Conservation (phyloP, 2,329 filamentous ascomycete species). For the Microthyrium microscopicum region DNA sequence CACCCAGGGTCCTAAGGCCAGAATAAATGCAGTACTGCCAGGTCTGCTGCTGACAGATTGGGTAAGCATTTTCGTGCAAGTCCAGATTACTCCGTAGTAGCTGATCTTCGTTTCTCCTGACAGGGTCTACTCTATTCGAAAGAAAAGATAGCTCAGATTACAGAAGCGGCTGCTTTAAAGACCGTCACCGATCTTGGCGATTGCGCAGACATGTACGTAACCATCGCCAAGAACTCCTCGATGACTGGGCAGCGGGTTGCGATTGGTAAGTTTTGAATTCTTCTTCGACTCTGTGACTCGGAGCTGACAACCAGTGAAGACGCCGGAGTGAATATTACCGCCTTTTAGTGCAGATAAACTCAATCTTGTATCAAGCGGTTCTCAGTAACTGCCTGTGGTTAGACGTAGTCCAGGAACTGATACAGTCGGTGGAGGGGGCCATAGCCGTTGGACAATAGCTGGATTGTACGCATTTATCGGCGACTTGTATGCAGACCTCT, state of each 20-base stretch:
- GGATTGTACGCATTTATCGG: conserved; percentile 7
- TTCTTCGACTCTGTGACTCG: background rate
- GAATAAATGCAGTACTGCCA: conserved; percentile 48
- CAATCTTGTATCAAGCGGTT: background rate
- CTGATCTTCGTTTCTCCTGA: conserved; percentile 10
- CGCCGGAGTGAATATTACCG: conserved; percentile 6
- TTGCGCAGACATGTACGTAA: conserved; percentile 38
- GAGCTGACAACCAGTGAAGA: conserved; percentile 1
- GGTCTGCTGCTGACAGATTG: conserved; percentile 53
- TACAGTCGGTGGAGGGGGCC: conserved; percentile 4
- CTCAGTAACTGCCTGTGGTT: background rate
- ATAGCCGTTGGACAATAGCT: conserved; percentile 7
- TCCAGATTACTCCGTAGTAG: background rate
- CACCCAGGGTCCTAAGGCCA: conserved; percentile 43
- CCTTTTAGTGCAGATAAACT: conserved; percentile 1
- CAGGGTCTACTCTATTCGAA: conserved; percentile 39
- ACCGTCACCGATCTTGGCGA: conserved; percentile 36
- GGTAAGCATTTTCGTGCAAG: conserved; percentile 23
- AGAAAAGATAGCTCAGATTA: conserved; percentile 38
- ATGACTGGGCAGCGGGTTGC: conserved; percentile 31
- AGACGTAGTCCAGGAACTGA: background rate
- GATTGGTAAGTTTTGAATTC: conserved; percentile 18
- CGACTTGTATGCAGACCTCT: background rate
- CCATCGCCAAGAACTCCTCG: conserved; percentile 36
- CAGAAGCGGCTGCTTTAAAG: conserved; percentile 43